Conservation (phyloP, 306 rosid genomes). For the Canavalia gladiata region DNA sequence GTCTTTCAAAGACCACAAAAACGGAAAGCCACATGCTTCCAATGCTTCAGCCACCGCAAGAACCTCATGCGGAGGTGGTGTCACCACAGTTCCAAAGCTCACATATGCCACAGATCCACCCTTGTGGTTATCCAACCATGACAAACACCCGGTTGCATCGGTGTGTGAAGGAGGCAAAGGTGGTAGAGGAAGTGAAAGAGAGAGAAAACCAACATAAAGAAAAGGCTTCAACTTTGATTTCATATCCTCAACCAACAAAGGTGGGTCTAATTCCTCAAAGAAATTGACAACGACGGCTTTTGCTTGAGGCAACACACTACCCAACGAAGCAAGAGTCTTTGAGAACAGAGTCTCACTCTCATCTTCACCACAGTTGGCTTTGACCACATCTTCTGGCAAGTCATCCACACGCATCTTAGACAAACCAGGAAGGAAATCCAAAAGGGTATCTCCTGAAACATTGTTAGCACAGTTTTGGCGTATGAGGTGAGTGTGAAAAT, state of each 20-base stretch:
- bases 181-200: slow-evolving; percentile 38
- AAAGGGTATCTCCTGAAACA: not conserved
- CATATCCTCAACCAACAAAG: slow-evolving; percentile 44
- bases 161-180: slow-evolving; percentile 21
- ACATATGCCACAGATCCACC: slow-evolving; percentile 46
- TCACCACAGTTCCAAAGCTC: slow-evolving; percentile 49
- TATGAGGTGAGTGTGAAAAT: slow-evolving; percentile 48
- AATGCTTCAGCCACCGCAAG: slow-evolving; percentile 60
- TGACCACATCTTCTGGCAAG: slow-evolving; percentile 44
- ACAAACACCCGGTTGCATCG: slow-evolving; percentile 49
- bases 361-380: not conserved
- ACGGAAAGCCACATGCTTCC: slow-evolving; percentile 51
- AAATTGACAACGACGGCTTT: slow-evolving; percentile 51
- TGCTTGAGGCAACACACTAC: slow-evolving; percentile 51
- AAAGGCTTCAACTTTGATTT: slow-evolving; percentile 42
- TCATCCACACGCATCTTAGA: slow-evolving; percentile 49
- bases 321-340: slow-evolving; percentile 40
- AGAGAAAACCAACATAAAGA: slow-evolving; percentile 57
- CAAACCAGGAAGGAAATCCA: slow-evolving; percentile 61
- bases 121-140: slow-evolving; percentile 49
- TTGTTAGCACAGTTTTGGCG: not conserved
- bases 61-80: slow-evolving; percentile 50
- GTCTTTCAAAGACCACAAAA: slow-evolving; percentile 55
- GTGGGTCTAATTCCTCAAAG: slow-evolving; percentile 52
- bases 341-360: slow-evolving; percentile 48